phyloP scores from a whole-genome alignment of 2,329 filamentous ascomycete species.

The Aureobasidium leucospermi region DNA sequence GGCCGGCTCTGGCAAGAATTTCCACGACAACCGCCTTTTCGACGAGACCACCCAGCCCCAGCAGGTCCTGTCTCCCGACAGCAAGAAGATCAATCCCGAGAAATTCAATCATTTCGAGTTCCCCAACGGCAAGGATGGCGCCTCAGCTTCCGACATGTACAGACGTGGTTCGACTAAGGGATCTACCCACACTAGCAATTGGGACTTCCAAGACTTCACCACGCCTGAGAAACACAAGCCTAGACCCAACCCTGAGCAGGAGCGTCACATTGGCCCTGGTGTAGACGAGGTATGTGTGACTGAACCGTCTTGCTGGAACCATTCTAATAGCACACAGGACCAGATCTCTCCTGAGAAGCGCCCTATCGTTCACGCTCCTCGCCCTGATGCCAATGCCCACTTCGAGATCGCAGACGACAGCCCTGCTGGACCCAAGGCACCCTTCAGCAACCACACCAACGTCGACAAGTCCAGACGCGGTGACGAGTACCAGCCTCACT shows the following conservation, averaged over 20 bases:
- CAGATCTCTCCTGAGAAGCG: constrained; percentile 53
- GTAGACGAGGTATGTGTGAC: constrained; percentile 49
- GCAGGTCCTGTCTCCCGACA: constrained; percentile 30
- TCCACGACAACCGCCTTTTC: constrained; percentile 48
- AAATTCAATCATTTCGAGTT: constrained; percentile 87
- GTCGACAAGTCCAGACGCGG: constrained; percentile 60
- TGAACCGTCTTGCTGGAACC: constrained; percentile 9
- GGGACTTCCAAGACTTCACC: constrained; percentile 81
- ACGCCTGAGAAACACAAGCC: constrained; percentile 70
- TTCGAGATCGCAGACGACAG: constrained; percentile 77
- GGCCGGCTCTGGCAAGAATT: constrained; percentile 44
- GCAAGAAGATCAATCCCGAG: constrained; percentile 61
- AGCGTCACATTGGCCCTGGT: constrained; percentile 69
- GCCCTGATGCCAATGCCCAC: constrained; percentile 73
- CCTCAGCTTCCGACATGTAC: constrained; percentile 27
- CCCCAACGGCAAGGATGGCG: constrained; percentile 51
- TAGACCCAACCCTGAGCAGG: constrained; percentile 60
- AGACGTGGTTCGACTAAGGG: constrained; percentile 23
- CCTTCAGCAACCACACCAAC: constrained; percentile 29
- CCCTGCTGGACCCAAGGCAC: constrained; percentile 33
- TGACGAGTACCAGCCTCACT: constrained; percentile 74
- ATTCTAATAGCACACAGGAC: constrained; percentile 34
- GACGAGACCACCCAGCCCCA: constrained; percentile 44
- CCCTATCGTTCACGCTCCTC: constrained; percentile 56
- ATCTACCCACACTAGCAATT: constrained; percentile 57